Evolutionary conservation across 768 basidiomycete genomes (phyloP).

Genomic region (Austroboletus eburneus): DNA sequence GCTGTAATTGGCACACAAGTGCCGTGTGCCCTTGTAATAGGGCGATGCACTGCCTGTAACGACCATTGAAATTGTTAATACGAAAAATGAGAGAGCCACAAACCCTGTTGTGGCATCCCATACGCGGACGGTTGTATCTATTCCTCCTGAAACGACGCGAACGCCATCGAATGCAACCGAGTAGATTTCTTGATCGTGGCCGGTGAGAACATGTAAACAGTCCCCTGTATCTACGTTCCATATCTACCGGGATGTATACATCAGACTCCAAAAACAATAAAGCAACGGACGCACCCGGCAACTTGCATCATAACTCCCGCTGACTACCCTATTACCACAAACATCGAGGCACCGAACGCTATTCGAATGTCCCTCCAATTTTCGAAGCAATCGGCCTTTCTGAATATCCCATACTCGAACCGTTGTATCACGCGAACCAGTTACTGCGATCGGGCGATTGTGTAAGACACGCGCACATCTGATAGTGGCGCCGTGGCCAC

Average conservation of each 20-base stretch:
- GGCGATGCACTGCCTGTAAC: constrained; percentile 67
- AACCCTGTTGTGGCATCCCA: constrained; percentile 89
- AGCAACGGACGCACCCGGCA: constrained; percentile 55
- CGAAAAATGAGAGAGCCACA: constrained; percentile 21
- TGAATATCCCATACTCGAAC: constrained; percentile 93
- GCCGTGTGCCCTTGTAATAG: constrained; percentile 89
- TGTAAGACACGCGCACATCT: constrained; percentile 87
- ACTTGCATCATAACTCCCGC: constrained; percentile 90
- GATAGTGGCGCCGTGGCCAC: constrained; percentile 87
- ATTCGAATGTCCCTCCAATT: constrained; percentile 70
- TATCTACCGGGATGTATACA: constrained; percentile 41
- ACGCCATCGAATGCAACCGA: constrained; percentile 87
- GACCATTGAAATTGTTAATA: not conserved
- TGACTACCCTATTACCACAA: constrained; percentile 77
- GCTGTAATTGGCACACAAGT: constrained; percentile 87
- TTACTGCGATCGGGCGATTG: constrained; percentile 82
- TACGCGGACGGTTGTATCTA: constrained; percentile 90
- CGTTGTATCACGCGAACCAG: constrained; percentile 83
- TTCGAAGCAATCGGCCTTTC: constrained; percentile 58
- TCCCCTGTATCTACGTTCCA: constrained; percentile 91
- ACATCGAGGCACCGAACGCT: constrained; percentile 90
- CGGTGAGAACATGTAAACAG: constrained; percentile 75
- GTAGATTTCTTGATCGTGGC: constrained; percentile 89
- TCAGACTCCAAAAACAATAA: not conserved
- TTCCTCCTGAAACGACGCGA: constrained; percentile 77